phyloP scores from a whole-genome alignment of 2,329 filamentous ascomycete species.

The Neoarthrinium moseri region DNA sequence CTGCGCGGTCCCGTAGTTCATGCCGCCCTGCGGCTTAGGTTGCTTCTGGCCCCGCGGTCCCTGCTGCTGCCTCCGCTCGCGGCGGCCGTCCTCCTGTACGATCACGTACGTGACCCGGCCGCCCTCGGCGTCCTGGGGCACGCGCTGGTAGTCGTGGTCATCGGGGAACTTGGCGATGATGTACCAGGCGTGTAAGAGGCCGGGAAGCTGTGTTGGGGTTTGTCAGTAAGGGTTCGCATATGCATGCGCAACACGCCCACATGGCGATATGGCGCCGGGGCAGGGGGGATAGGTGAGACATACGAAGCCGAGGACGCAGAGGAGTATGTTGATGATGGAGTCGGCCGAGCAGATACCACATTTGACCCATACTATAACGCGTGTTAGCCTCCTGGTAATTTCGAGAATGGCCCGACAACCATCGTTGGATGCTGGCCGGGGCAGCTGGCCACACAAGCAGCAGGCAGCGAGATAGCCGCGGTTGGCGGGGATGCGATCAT shows the following conservation, averaged over 20 bases:
- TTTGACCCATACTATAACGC: constrained; percentile 84
- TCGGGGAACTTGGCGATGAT: constrained; percentile 93
- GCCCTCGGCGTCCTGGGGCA: constrained; percentile 56
- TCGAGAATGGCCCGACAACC: too few relatives aligned
- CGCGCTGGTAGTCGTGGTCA: constrained; percentile 66
- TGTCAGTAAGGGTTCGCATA: constrained; percentile 29
- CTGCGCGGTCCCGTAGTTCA: constrained; percentile 47
- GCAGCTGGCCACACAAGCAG: too few relatives aligned
- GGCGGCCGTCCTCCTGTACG: constrained; percentile 52
- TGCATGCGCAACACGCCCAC: background rate
- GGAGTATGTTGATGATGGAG: constrained; percentile 91
- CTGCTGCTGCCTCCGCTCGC: constrained; percentile 30
- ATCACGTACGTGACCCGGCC: constrained; percentile 76
- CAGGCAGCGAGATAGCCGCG: background rate
- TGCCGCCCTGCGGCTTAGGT: constrained; percentile 30
- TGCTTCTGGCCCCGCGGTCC: constrained; percentile 26
- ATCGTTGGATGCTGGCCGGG: too few relatives aligned
- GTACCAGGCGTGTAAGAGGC: constrained; percentile 95
- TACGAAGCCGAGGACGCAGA: constrained; percentile 73
- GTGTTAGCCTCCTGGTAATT: too few relatives aligned
- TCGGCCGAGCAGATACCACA: constrained; percentile 89
- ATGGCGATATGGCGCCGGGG: constrained; percentile 14
- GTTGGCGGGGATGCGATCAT: constrained; percentile 15
- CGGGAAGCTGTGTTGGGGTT: constrained; percentile 58
- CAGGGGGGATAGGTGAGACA: constrained; percentile 18